These are phyloP conservation scores for Brassica cretica DNA, from an alignment of 345 rosid genomes.

Conservation along the genomic window DNA sequence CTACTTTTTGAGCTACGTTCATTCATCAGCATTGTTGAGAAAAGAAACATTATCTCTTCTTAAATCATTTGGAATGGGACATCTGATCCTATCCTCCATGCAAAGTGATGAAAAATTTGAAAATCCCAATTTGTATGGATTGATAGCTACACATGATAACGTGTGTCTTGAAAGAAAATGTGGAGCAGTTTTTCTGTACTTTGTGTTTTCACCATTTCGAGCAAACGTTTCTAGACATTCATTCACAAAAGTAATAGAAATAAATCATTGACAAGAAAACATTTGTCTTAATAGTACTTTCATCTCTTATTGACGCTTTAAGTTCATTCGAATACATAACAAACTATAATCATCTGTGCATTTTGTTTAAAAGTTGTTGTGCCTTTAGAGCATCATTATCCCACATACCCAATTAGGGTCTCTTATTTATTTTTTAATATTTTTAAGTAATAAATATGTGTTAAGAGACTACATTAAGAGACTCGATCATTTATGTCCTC, in stretches of 20 bases:
- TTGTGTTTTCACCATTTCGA: background rate
- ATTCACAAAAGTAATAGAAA: background rate
- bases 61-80: conserved; percentile 17
- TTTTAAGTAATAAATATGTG: too few species aligned
- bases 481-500: too few species aligned
- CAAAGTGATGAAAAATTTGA: background rate
- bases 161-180: background rate
- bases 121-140: background rate
- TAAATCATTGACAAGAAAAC: background rate
- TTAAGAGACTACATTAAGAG: too few species aligned
- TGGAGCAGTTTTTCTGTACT: background rate
- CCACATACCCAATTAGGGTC: too few species aligned
- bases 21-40: conserved; percentile 25
- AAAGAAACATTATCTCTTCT: background rate
- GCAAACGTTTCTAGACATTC: background rate
- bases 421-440: too few species aligned
- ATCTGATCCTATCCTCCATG: conserved; percentile 1
- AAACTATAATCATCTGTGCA: background rate
- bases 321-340: background rate
- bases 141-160: background rate
- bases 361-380: background rate
- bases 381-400: too few species aligned
- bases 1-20: conserved; percentile 33
- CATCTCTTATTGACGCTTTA: background rate
- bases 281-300: background rate